Conservation (phyloP, 2,329 filamentous ascomycete species). For the Aaosphaeria pasadenensis region DNA sequence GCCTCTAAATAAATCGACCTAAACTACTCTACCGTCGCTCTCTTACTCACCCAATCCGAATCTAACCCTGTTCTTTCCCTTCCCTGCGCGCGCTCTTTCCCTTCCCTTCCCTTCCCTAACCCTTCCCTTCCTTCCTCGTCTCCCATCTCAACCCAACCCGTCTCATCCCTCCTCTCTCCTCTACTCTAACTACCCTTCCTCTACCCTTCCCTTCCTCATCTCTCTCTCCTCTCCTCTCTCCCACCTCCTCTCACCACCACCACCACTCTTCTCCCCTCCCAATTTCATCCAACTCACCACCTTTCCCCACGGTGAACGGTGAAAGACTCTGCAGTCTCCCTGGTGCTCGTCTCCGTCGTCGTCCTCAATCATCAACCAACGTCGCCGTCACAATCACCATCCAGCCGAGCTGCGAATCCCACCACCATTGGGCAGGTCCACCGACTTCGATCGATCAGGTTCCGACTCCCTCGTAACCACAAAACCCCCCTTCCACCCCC, state of each 20-base stretch:
- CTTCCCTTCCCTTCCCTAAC: not conserved
- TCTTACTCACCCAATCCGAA: too few species aligned
- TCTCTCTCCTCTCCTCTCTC: constrained; percentile 7
- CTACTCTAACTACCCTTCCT: not conserved
- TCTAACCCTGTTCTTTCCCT: too few species aligned
- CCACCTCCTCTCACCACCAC: constrained; percentile 1
- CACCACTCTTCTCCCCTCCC: constrained; percentile 6
- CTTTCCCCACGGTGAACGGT: too few species aligned
- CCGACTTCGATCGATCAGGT: not conserved
- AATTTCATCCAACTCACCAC: not conserved
- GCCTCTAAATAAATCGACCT: too few species aligned
- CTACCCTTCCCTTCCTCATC: constrained; percentile 6
- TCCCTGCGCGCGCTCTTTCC: not conserved
- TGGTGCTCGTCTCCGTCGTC: constrained; percentile 6
- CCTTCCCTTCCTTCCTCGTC: not conserved
- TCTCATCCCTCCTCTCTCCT: not conserved
- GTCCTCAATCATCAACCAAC: constrained; percentile 2
- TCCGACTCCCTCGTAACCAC: constrained; percentile 5
- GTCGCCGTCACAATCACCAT: not conserved
- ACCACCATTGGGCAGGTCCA: not conserved
- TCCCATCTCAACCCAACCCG: not conserved
- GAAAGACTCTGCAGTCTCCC: constrained; percentile 1
- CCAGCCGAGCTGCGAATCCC: not conserved
- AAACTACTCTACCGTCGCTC: too few species aligned
- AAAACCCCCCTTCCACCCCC: not conserved